Evolutionary conservation across 192 early-diverging fungal species (phyloP).

Genomic region (Cetraspora pellucida): DNA sequence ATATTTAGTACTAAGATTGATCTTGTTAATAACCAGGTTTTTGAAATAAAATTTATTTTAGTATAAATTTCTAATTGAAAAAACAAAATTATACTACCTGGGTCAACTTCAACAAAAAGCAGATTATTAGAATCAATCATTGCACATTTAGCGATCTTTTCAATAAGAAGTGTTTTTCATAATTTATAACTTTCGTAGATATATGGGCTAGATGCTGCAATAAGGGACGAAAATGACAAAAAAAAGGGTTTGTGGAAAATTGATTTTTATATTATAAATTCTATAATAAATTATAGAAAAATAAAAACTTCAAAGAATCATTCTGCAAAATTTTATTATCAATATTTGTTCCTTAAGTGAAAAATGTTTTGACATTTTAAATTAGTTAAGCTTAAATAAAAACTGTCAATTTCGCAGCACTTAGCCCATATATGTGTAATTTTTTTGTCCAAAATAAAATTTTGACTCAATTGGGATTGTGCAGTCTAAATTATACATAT

Average conservation of each 20-base stretch:
- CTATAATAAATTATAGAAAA: too few species aligned
- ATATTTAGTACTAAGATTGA: conserved; percentile 69
- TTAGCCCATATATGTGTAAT: conserved; percentile 56
- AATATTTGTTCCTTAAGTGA: too few species aligned
- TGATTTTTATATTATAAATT: too few species aligned
- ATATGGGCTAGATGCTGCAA: too few species aligned
- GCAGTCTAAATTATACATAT: conserved; percentile 74
- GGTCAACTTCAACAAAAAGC: conserved; percentile 76
- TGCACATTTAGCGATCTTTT: conserved; percentile 67
- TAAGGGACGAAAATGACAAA: too few species aligned
- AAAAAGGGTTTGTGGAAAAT: too few species aligned
- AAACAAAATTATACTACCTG: conserved; percentile 45
- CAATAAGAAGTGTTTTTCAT: conserved; percentile 25
- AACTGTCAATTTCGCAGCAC: too few species aligned
- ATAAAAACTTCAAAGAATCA: too few species aligned
- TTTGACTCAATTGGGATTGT: conserved; percentile 74
- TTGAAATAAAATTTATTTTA: conserved; percentile 19
- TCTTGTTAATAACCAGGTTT: conserved; percentile 73
- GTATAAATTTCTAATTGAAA: not conserved
- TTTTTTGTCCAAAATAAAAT: conserved; percentile 82
- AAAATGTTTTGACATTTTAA: too few species aligned
- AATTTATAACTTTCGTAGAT: not conserved
- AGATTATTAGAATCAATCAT: conserved; percentile 56
- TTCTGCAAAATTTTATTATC: too few species aligned
- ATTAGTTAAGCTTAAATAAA: too few species aligned